These are phyloP conservation scores for Leptosphaerulina australis DNA, from an alignment of 2,329 filamentous ascomycete genomes.

Conservation along the genomic window DNA sequence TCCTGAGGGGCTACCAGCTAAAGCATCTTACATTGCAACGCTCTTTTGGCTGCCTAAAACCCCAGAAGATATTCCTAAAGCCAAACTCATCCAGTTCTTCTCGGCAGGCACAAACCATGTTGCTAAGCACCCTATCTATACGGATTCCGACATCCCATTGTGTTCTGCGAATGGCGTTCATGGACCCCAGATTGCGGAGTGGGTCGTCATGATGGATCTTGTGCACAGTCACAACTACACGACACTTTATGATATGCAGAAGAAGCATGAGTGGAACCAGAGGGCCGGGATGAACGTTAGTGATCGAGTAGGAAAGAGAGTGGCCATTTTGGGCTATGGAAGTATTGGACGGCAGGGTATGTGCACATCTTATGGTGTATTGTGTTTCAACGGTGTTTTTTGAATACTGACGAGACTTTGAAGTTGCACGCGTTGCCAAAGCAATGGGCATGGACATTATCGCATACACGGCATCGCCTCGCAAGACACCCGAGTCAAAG, in stretches of 20 bases:
- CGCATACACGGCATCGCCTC: conserved; percentile 74
- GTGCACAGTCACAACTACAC: conserved; percentile 63
- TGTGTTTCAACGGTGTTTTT: too few relatives aligned
- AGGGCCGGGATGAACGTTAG: conserved; percentile 47
- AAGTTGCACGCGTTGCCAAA: conserved; percentile 62
- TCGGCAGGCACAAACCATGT: conserved; percentile 65
- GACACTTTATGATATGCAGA: conserved; percentile 63
- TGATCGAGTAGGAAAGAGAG: conserved; percentile 63
- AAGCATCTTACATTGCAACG: conserved; percentile 56
- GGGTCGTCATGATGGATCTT: conserved; percentile 67
- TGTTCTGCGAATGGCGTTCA: conserved; percentile 64
- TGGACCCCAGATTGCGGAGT: conserved; percentile 70
- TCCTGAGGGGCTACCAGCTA: conserved; percentile 52
- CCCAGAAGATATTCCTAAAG: conserved; percentile 46
- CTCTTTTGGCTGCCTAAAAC: conserved; percentile 53
- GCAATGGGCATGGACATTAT: conserved; percentile 74
- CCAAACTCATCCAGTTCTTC: conserved; percentile 61
- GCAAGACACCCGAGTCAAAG: conserved; percentile 68
- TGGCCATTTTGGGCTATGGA: conserved; percentile 68
- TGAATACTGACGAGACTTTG: conserved; percentile 15
- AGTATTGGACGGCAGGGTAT: conserved; percentile 66
- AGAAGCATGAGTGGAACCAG: conserved; percentile 59
- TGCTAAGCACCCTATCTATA: conserved; percentile 59
- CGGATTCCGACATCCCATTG: conserved; percentile 58
- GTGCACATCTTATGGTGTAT: too few relatives aligned